Base-by-base conservation (phyloP, 1,139 yeast species). In the Wickerhamiella pararugosa region DNA sequence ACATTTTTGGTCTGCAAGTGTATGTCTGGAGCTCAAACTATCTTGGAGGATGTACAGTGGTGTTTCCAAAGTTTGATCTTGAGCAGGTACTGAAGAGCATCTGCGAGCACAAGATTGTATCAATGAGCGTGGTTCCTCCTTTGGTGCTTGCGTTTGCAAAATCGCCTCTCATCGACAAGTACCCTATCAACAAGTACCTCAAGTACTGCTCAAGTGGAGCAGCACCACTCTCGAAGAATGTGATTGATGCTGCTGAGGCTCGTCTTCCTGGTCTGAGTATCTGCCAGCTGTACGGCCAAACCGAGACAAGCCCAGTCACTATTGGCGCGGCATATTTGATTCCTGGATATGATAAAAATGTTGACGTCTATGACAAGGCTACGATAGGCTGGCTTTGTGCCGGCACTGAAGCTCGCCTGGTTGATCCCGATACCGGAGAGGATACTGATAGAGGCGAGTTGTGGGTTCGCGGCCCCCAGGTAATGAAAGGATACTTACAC, bases 221-320 rank as follows among this genome's bases (percentile, higher is more conserved):
- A 1, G 67, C 67, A 3, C 67, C 67, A 6, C 49, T 62, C 7
- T 57, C 64, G 4, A 43, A 49, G 36, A 49, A 51, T 2, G 45
- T 59, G 7, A 51, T 58, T 6, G 45, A 40, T 3, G 52, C 54
- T 3, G 62, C 61, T 4, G 43, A 46, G 39, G 41, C 43, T 5
- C 45, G 59, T 5, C 32, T 57, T 3, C 46, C 49, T 37, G 48
- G 34, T 4, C 48, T 49, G 11, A 29, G 41, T 7, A 43, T 62
- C 11, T 44, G 41, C 29, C 90, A 81, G 60, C 92, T 87, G n/a
- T 81, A 80, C 56, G 93, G 93, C 1, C 65, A 79, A 48, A 81
- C 92, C 1, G 66, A 62, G 44, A 55, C 65, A 3, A 51, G 64
- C 3, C 67, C 66, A 1, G 53, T 60, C 37, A 49, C 62, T 21